Conservation (phyloP, 2,329 filamentous ascomycete genomes). For the Hymenoscyphus scutula region DNA sequence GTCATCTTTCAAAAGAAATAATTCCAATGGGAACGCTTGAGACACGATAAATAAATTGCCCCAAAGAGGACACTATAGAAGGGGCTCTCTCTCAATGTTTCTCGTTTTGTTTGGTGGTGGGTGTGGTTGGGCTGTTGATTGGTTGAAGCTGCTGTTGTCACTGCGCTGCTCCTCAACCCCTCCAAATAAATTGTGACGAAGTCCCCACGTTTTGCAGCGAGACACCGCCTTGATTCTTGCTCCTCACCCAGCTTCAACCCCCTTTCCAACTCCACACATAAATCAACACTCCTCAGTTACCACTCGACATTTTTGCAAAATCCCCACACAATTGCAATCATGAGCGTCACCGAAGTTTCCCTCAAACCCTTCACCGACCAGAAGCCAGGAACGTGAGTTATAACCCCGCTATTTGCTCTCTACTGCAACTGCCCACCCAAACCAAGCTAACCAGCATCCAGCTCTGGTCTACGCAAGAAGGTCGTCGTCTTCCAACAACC, state of each 20-base stretch:
- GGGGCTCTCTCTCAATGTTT: not conserved
- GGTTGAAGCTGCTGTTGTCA: slow-evolving; percentile 9
- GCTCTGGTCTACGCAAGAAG: slow-evolving; percentile 97
- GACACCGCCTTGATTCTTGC: slow-evolving; percentile 6
- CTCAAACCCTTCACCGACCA: slow-evolving; percentile 89
- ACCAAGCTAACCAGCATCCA: slow-evolving; percentile 42
- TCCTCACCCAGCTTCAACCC: not conserved
- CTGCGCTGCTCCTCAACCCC: not conserved
- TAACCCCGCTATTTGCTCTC: slow-evolving; percentile 30
- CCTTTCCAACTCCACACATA: slow-evolving; percentile 8
- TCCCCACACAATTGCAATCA: slow-evolving; percentile 42
- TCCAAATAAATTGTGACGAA: slow-evolving; percentile 8
- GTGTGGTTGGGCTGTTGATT: not conserved
- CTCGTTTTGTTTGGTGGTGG: slow-evolving; percentile 6
- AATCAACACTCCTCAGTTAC: slow-evolving; percentile 11
- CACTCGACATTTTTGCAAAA: slow-evolving; percentile 12
- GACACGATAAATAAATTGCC: not conserved
- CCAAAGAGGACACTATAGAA: not conserved
- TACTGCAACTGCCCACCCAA: slow-evolving; percentile 25
- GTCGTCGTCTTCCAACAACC: slow-evolving; percentile 95
- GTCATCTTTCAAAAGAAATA: slow-evolving; percentile 54
- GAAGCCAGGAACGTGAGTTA: slow-evolving; percentile 96
- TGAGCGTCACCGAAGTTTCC: slow-evolving; percentile 77
- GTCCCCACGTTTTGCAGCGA: not conserved
- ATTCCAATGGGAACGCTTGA: not conserved